Base-by-base conservation (phyloP, 148 eudicot genomes). In the Arbutus unedo region DNA sequence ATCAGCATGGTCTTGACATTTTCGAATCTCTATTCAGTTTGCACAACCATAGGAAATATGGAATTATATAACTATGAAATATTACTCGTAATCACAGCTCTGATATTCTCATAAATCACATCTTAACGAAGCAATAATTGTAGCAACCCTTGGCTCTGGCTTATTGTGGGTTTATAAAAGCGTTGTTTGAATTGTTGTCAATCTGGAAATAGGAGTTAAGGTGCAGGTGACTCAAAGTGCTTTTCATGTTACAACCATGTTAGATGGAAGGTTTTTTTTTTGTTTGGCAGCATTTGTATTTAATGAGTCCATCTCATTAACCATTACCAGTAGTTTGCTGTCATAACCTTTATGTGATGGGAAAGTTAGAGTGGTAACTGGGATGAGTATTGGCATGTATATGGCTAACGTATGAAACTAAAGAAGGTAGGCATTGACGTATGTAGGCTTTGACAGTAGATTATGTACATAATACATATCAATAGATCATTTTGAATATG, bases 351-450 rank as follows among this genome's bases (percentile, higher is more conserved):
- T 18, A 67, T 11, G 47, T 80, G 31, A 54, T 5, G n/a, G 54
- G 53, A 8, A 80, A 77, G 79, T 48, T 19, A n/a, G 44, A 66
- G 23, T 31, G 44, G 43, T 66, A 66, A 31, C 44, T 66, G 71
- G 71, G 18, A 66, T 11, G 16, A 25, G 16, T 66, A 6, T 66
- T 43, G 13, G 31, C 44, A 66, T 43, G 11, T 19, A 74, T 44
- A 72, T 81, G 23, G 31, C 38, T n/a, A 44, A 8, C 15, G 25
- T 71, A 45, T 43, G 38, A 54, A 47, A 64, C 31, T 72, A 60
- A 79, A 45, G 81, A 57, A n/a, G 45, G 43, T 15, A 77, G 15
- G 9, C 70, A 4, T 83, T 73, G 74, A 25, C 62, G 38, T n/a
- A 13, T 43, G 19, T 41, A 48, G 23, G 31, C 67, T 21, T 56